phyloP scores from a whole-genome alignment of 306 rosid species.

The Rosa chinensis region DNA sequence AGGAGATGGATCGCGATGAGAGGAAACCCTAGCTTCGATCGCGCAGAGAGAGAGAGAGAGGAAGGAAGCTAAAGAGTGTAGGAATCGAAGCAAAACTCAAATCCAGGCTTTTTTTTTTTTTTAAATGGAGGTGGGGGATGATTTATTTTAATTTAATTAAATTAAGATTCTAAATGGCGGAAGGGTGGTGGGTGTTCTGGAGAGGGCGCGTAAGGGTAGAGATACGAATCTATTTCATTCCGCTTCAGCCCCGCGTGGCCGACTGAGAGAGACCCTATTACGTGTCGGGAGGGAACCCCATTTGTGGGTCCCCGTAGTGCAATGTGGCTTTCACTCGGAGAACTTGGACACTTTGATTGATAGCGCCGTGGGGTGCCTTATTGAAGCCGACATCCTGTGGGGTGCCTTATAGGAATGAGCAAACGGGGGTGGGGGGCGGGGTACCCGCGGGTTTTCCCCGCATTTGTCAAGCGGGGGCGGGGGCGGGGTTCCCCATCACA shows the following conservation, averaged over 20 bases:
- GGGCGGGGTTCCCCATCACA: too few species aligned
- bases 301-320: not conserved
- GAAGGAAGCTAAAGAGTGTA: constrained; percentile 10
- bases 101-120: constrained; percentile 15
- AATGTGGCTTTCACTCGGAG: not conserved
- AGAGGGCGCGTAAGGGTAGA: not conserved
- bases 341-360: too few species aligned
- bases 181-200: not conserved
- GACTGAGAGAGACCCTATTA: not conserved
- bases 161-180: constrained; percentile 3
- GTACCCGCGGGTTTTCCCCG: too few species aligned
- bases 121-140: too few species aligned
- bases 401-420: too few species aligned
- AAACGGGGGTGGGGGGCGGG: too few species aligned
- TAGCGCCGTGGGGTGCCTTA: too few species aligned
- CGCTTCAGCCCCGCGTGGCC: constrained; percentile 16
- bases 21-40: constrained; percentile 61
- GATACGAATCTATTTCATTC: constrained; percentile 4
- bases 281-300: not conserved
- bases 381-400: too few species aligned
- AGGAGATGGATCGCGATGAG: constrained; percentile 39
- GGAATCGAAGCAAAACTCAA: constrained; percentile 28
- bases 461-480: too few species aligned
- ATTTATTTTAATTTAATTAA: not conserved
- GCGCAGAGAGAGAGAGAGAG: not conserved